Percentiles rank a stretch among this genome's conserved stretches.
Conservation (phyloP, 2,329 filamentous ascomycete species). For the Colletotrichum cordylinicola region DNA sequence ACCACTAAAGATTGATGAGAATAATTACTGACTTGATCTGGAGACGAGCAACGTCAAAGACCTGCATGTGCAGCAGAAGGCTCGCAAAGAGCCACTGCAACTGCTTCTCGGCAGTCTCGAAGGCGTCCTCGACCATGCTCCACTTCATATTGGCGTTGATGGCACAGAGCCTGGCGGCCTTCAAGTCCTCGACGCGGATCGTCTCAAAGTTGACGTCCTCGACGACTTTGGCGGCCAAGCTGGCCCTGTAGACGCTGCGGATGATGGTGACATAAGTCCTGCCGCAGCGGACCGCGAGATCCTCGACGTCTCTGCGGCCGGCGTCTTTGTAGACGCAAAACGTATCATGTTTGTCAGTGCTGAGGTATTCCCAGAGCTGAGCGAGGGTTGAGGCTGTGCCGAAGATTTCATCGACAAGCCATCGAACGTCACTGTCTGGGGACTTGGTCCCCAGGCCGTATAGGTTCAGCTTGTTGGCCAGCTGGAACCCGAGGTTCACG, state of each 20-base stretch:
- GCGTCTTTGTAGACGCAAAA: background rate
- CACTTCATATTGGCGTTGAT: background rate
- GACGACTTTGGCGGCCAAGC: background rate
- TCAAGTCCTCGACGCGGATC: slow-evolving; percentile 1
- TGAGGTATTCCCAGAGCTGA: slow-evolving; percentile 2
- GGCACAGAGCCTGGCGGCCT: background rate
- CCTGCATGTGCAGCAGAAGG: slow-evolving; percentile 2
- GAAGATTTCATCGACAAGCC: background rate
- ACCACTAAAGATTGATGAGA: fast-evolving
- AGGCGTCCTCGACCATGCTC: background rate
- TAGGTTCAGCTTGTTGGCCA: slow-evolving; percentile 3
- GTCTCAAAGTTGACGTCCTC: background rate
- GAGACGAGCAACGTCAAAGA: background rate
- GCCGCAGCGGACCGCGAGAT: slow-evolving; percentile 1
- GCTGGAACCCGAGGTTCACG: slow-evolving; percentile 4
- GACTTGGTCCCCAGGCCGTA: background rate
- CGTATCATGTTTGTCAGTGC: background rate
- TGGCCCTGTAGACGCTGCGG: slow-evolving; percentile 3
- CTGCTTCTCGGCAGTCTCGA: background rate
- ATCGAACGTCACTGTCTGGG: background rate
- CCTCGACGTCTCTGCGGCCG: slow-evolving; percentile 1
- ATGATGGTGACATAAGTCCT: slow-evolving; percentile 6
- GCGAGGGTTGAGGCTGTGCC: background rate
- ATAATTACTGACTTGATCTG: background rate
- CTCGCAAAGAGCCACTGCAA: background rate